Percentiles rank a stretch among this genome's conserved stretches.
phyloP scores from a whole-genome alignment of 805 yeast genomes.

The Yarrowia osloensis region DNA sequence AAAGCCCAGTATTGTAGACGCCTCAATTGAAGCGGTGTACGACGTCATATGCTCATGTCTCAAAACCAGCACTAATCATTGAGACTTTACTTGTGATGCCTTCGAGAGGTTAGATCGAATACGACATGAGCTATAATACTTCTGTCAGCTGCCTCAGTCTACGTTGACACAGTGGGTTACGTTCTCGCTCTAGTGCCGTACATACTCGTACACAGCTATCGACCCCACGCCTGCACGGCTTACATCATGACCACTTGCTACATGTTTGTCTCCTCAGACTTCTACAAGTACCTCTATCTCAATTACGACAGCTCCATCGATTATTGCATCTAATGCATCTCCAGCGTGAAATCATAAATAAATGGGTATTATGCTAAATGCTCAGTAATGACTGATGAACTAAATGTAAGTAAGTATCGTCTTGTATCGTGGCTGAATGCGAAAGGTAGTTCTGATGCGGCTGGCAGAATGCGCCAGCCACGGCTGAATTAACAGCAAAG shows the following conservation, averaged over 20 bases:
- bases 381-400: slow-evolving; percentile 14
- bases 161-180: too few relatives aligned
- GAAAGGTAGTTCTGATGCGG: background rate
- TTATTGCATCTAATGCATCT: background rate
- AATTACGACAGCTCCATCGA: background rate
- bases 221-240: too few relatives aligned
- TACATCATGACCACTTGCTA: slow-evolving; percentile 2
- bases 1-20: too few relatives aligned
- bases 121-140: too few relatives aligned
- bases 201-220: too few relatives aligned
- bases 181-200: too few relatives aligned
- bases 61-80: too few relatives aligned
- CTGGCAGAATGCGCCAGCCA: background rate
- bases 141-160: too few relatives aligned
- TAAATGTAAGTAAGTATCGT: slow-evolving; percentile 1
- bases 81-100: too few relatives aligned
- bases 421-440: background rate
- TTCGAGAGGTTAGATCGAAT: too few relatives aligned
- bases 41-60: too few relatives aligned
- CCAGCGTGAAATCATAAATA: background rate
- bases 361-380: slow-evolving; percentile 24
- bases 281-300: background rate
- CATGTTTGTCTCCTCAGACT: background rate
- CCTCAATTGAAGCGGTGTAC: too few relatives aligned
- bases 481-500: slow-evolving; percentile 1